These are phyloP conservation scores for Coemansia sp. DNA, from an alignment of 192 early-diverging fungal species.

Conservation along the genomic window DNA sequence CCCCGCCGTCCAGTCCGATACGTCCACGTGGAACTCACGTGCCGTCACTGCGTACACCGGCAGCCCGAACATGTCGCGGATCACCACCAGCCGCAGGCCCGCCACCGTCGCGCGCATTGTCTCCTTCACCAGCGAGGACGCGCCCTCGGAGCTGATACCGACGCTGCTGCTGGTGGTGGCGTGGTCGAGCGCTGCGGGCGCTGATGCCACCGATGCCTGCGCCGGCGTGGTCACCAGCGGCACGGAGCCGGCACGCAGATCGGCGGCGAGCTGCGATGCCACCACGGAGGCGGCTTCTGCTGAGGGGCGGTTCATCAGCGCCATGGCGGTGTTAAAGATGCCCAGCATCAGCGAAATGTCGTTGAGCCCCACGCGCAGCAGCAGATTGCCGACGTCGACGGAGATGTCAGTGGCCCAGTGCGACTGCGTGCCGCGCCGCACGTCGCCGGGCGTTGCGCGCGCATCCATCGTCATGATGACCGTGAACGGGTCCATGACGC, in stretches of 20 bases:
- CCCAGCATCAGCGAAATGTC: constrained; percentile 81
- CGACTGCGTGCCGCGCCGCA: constrained; percentile 8
- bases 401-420: constrained; percentile 64
- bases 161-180: background rate
- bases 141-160: background rate
- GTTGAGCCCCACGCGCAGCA: constrained; percentile 83
- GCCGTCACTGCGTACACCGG: constrained; percentile 86
- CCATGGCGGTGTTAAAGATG: constrained; percentile 73
- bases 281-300: background rate
- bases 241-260: background rate
- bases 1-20: constrained; percentile 79
- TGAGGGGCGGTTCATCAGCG: constrained; percentile 53
- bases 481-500: constrained; percentile 91
- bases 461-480: constrained; percentile 78
- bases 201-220: background rate
- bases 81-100: constrained; percentile 67
- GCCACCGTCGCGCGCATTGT: constrained; percentile 47
- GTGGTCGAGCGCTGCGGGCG: background rate
- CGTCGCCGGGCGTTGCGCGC: constrained; percentile 58
- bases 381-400: constrained; percentile 73
- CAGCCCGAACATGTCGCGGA: constrained; percentile 93
- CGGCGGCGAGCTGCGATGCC: background rate
- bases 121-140: constrained; percentile 32
- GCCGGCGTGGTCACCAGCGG: background rate
- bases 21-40: constrained; percentile 76